Base-by-base conservation (phyloP, 164 flowering plant genomes). In the Nymphaea thermarum region DNA sequence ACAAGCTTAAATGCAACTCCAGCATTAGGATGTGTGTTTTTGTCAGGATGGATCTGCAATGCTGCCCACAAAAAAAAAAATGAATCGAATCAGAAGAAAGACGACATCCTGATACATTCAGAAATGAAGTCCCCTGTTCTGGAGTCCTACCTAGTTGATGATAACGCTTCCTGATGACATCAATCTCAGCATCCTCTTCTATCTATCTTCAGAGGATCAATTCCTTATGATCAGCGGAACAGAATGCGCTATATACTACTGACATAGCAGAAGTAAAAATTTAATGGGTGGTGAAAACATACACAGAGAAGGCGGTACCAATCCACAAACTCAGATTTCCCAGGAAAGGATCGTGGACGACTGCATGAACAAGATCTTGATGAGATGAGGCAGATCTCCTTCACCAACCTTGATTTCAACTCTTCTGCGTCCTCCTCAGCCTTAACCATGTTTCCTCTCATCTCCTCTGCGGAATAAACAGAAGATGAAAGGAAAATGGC, bases 1-100 rank as follows among this genome's bases (percentile, higher is more conserved):
- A 90, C 81, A 44, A 93, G 87, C 78, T 88, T 93, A 83, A 93
- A 93, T 44, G 98, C 96, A 73, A 82, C 18, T 66, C 83, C 98
- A 65, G 98, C 95, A 66, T 85, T 86, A 15, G 93, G 91, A 68
- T 90, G 96, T 66, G 72, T 79, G 80, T 93, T 93, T 80, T 93
- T 93, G 64, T 93, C 98, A 59, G 98, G 98, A 75, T 93, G 98
- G 72, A 93, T 83, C 76, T 77, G 89, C 79, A 93, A 76, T 72
- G 93, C 98, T 93, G 86, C 80, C 77, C 8, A 72, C 1, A 68
- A 44, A 61, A 41, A 71, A 2, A 68, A 41, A 3, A 66, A 53
- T 25, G 2, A 25, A 25, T 25, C 59, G 57, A n/a, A 4, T 14
- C 36, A 42, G 64, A 5, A 17, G 2, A 1, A 2, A 44, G 3